A percentile compares a stretch with the other conserved stretches of the same genome.
These are phyloP conservation scores for Raphanus hybrid DNA, from an alignment of 441 rosid species.

Conservation along the genomic window DNA sequence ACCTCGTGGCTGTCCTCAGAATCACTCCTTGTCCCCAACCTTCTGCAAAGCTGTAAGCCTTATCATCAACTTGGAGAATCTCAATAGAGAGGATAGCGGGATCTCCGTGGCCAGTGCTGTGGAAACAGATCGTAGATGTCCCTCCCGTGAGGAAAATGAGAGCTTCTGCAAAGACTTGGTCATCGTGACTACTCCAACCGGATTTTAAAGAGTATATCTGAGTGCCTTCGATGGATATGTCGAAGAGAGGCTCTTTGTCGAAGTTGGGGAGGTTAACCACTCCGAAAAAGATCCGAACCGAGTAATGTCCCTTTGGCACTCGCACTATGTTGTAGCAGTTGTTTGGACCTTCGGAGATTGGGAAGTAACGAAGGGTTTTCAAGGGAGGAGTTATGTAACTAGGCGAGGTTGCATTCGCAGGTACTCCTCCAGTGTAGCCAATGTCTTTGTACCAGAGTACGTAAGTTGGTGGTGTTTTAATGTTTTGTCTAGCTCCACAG, in stretches of 20 bases:
- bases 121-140: constrained; percentile 83
- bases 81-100: constrained; percentile 86
- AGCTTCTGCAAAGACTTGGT: constrained; percentile 85
- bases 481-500: constrained; percentile 77
- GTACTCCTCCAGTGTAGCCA: constrained; percentile 92
- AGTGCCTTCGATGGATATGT: constrained; percentile 88
- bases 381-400: constrained; percentile 73
- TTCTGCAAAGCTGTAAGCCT: constrained; percentile 73
- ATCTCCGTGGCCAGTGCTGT: constrained; percentile 98
- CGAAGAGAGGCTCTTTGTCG: constrained; percentile 87
- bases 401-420: constrained; percentile 61
- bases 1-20: constrained; percentile 73
- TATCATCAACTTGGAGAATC: constrained; percentile 87
- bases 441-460: constrained; percentile 91
- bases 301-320: constrained; percentile 83
- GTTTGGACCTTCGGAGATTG: constrained; percentile 84
- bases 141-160: constrained; percentile 71
- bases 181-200: constrained; percentile 85
- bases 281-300: constrained; percentile 86
- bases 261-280: constrained; percentile 48
- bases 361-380: constrained; percentile 80
- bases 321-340: constrained; percentile 78
- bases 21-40: constrained; percentile 51
- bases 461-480: constrained; percentile 74
- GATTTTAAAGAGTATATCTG: constrained; percentile 74